A percentile compares a stretch with the other conserved stretches of the same genome.
Evolutionary conservation across 2,329 filamentous ascomycete genomes (phyloP).

Genomic region (Diaporthe helianthi): DNA sequence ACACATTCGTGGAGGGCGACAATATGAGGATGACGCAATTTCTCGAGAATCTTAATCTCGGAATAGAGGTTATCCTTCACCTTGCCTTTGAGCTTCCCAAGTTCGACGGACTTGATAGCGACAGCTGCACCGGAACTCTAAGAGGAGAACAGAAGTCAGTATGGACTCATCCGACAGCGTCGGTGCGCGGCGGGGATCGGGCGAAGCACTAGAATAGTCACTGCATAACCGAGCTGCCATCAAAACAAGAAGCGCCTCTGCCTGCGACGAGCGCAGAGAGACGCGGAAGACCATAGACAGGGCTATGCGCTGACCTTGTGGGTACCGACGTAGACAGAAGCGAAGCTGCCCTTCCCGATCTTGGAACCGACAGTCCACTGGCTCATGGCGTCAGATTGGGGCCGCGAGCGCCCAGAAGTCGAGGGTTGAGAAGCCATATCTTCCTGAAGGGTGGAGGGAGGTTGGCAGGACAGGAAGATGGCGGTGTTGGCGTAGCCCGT

Average conservation of each 20-base stretch:
- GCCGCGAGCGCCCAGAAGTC: constrained; percentile 38
- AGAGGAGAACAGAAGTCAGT: constrained; percentile 36
- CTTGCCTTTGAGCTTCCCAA: constrained; percentile 90
- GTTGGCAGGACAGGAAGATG: constrained; percentile 41
- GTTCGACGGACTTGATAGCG: constrained; percentile 95
- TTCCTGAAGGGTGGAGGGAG: constrained; percentile 40
- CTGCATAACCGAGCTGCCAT: not conserved
- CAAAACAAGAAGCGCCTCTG: not conserved
- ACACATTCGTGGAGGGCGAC: constrained; percentile 95
- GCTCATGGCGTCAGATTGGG: constrained; percentile 61
- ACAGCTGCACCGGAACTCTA: constrained; percentile 83
- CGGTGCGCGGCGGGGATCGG: not conserved
- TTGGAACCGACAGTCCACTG: constrained; percentile 84
- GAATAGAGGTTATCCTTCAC: constrained; percentile 94
- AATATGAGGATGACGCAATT: constrained; percentile 93
- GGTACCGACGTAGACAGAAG: constrained; percentile 87
- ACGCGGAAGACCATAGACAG: constrained; percentile 7
- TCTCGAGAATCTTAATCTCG: constrained; percentile 95
- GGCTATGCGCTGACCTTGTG: constrained; percentile 71
- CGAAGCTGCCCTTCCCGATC: constrained; percentile 98
- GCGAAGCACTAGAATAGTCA: not conserved
- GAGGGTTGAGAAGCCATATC: constrained; percentile 41
- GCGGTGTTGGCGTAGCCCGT: constrained; percentile 40
- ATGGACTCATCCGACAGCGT: constrained; percentile 13
- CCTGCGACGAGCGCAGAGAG: not conserved